Percentiles rank a stretch among this genome's conserved stretches.
Conservation (phyloP, 768 basidiomycete species). For the Russula virescens region DNA sequence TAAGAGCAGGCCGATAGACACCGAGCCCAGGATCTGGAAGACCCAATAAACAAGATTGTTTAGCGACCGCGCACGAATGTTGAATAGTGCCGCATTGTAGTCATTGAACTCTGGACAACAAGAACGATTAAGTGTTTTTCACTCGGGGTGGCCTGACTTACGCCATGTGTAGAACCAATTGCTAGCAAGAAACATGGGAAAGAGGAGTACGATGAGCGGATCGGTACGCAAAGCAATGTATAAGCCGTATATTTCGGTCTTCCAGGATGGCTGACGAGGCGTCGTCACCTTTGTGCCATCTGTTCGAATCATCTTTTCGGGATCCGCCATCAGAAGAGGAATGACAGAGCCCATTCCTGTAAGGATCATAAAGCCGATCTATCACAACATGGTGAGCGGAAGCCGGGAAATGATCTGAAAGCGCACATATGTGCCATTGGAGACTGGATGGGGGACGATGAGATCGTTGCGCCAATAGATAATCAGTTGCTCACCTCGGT, state of each 20-base stretch:
- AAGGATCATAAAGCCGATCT: constrained; percentile 74
- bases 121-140: neutral
- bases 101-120: constrained; percentile 60
- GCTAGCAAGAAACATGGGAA: constrained; percentile 82
- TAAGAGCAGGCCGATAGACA: constrained; percentile 63
- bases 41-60: constrained; percentile 80
- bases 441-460: constrained; percentile 36
- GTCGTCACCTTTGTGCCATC: constrained; percentile 65
- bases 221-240: constrained; percentile 64
- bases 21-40: constrained; percentile 69
- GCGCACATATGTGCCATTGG: constrained; percentile 70
- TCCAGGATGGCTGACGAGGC: constrained; percentile 71
- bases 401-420: neutral
- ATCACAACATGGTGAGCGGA: constrained; percentile 8
- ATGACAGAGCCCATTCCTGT: constrained; percentile 62
- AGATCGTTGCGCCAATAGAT: neutral
- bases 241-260: constrained; percentile 62
- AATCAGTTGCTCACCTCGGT: constrained; percentile 27
- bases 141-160: constrained; percentile 31
- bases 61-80: constrained; percentile 69
- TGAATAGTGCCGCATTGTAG: constrained; percentile 74
- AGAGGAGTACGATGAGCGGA: constrained; percentile 64
- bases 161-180: constrained; percentile 89
- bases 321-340: constrained; percentile 67
- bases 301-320: constrained; percentile 63